phyloP scores from a whole-genome alignment of 2,329 filamentous ascomycete species.

The Cercospora beticola region DNA sequence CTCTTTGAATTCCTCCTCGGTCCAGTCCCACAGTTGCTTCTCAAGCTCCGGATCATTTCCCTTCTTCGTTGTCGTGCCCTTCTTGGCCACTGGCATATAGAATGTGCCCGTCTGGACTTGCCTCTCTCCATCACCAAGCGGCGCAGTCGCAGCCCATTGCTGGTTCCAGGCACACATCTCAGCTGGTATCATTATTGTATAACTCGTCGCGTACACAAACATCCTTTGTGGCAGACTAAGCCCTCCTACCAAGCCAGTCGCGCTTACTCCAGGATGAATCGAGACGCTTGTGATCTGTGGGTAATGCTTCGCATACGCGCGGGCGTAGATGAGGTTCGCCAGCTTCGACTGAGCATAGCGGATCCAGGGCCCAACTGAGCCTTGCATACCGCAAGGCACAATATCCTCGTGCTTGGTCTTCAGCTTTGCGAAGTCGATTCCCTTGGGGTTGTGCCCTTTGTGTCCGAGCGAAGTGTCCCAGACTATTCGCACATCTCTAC shows the following conservation, averaged over 20 bases:
- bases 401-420: constrained; percentile 28
- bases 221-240: constrained; percentile 11
- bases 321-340: constrained; percentile 51
- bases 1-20: constrained; percentile 25
- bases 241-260: constrained; percentile 44
- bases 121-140: constrained; percentile 37
- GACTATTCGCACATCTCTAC: constrained; percentile 34
- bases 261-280: constrained; percentile 52
- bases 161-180: constrained; percentile 43
- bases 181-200: constrained; percentile 20
- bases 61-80: constrained; percentile 24
- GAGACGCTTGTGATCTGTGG: constrained; percentile 47
- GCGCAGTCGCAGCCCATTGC: constrained; percentile 44
- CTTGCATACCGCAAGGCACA: constrained; percentile 4
- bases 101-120: constrained; percentile 33
- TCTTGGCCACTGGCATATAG: constrained; percentile 44
- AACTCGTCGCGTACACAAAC: constrained; percentile 18
- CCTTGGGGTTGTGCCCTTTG: constrained; percentile 19
- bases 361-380: constrained; percentile 14
- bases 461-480: constrained; percentile 34
- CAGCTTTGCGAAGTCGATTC: constrained; percentile 34
- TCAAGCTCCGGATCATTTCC: constrained; percentile 32
- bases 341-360: constrained; percentile 54
- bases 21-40: constrained; percentile 41
- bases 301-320: constrained; percentile 45